Evolutionary conservation across 352 stramenopile species (phyloP), one percentile per base, ranked within the genome.

Genomic region (Pythium folliculosum): DNA sequence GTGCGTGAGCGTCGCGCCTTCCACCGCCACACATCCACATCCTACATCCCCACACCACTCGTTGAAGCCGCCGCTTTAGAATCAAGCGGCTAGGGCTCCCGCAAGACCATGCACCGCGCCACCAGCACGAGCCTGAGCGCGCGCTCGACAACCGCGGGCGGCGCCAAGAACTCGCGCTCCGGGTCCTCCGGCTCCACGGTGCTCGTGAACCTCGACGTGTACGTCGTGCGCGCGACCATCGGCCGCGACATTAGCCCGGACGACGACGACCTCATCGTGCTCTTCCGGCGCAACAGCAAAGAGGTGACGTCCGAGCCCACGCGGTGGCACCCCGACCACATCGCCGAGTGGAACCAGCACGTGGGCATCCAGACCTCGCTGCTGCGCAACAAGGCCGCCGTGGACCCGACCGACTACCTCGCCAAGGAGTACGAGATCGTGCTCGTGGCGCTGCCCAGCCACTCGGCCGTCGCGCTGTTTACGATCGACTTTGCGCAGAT

Each of bases 401-500:
- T 66, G 16, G 65, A 56, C 32, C 22, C 54, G 5, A 65, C 40
- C 57, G 77, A 89, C 30, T 91, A 85, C 59, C 70, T 88, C n/a
- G 79, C 79, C 65, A 93, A 93, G 45, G 84, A 93, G 44, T 93
- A 93, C 77, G 84, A 93, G 58, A 77, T 93, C 65, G 81, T 93
- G 65, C 80, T 93, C 49, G 84, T 93, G 0, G 84, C 84, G 78
- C 73, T 93, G n/a, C 84, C 84, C 16, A 93, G 84, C 48, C 82
- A 93, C 71, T 91, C 84, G 50, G 84, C 84, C 30, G 84, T 93
- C 23, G 84, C 84, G 35, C 75, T 93, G 38, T 93, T 93, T 68
- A 77, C 77, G 0, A 23, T 93, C 27, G 84, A 93, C 69, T 93
- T 93, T 60, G 81, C 84, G 5, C 73, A 84, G 22, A 72, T 93